Evolutionary conservation across 306 rosid species (phyloP).

Genomic region (Medicago ruthenica): DNA sequence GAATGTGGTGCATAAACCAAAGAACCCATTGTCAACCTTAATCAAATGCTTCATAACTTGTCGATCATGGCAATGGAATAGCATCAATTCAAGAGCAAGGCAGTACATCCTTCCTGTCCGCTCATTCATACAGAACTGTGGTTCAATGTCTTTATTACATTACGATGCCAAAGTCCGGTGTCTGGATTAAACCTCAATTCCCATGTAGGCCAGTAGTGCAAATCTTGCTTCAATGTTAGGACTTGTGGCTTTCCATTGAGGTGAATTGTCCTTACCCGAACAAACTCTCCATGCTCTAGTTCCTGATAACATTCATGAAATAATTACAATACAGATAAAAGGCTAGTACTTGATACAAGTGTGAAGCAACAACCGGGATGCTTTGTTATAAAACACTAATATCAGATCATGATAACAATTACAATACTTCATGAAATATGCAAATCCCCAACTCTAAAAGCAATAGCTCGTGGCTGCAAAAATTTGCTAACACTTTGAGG

Average conservation of each 20-base stretch:
- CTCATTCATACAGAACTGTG: slow-evolving; percentile 41
- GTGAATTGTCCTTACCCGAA: slow-evolving; percentile 76
- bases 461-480: background rate
- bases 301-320: slow-evolving; percentile 57
- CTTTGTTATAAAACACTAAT: background rate
- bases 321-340: background rate
- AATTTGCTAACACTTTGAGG: background rate
- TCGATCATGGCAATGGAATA: too few species aligned
- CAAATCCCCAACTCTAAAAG: background rate
- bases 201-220: slow-evolving; percentile 97
- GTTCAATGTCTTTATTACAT: slow-evolving; percentile 63
- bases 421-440: slow-evolving; percentile 2
- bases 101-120: too few species aligned
- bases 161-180: slow-evolving; percentile 79
- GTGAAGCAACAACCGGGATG: too few species aligned
- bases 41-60: too few species aligned
- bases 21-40: too few species aligned
- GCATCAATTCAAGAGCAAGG: too few species aligned
- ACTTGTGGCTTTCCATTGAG: slow-evolving; percentile 87
- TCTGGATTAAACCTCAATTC: slow-evolving; percentile 83
- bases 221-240: slow-evolving; percentile 83
- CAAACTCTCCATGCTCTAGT: slow-evolving; percentile 82
- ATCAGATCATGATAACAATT: slow-evolving; percentile 8
- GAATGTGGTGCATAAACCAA: too few species aligned
- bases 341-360: background rate